phyloP scores from a whole-genome alignment of 176 grass and related monocot species.

The Themeda triandra region DNA sequence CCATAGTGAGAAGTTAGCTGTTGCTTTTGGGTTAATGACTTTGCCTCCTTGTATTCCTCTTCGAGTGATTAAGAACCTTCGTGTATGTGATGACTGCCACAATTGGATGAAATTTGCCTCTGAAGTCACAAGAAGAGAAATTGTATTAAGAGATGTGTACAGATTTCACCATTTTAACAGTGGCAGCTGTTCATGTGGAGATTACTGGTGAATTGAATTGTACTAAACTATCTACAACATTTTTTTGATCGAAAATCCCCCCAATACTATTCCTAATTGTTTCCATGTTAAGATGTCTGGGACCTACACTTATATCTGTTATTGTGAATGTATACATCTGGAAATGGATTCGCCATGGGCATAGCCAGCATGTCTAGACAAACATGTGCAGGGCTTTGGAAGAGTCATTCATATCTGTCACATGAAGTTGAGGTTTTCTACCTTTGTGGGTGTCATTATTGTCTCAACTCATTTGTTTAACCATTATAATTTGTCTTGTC shows the following conservation, averaged over 20 bases:
- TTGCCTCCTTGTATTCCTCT: constrained; percentile 49
- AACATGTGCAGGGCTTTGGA: neutral
- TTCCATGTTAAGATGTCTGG: neutral
- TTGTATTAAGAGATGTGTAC: constrained; percentile 68
- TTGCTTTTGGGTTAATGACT: constrained; percentile 53
- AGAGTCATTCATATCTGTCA: neutral
- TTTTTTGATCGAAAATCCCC: neutral
- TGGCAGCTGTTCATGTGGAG: constrained; percentile 64
- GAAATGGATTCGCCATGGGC: neutral
- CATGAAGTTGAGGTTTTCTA: neutral
- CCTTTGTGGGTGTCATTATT: neutral
- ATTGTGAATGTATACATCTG: neutral
- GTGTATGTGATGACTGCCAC: constrained; percentile 66
- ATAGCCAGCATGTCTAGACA: neutral
- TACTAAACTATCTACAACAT: neutral
- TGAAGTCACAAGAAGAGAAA: constrained; percentile 27
- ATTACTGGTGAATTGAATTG: constrained; percentile 55
- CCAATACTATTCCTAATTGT: neutral
- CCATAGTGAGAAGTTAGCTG: constrained; percentile 72
- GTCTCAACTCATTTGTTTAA: neutral
- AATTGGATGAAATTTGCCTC: constrained; percentile 69
- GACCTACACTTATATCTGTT: neutral
- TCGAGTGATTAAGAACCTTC: constrained; percentile 67
- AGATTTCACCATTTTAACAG: constrained; percentile 76
- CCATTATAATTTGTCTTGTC: neutral